These are phyloP conservation scores for Phylloboletellus chloephorus DNA, from an alignment of 1,284 basidiomycete species.

Conservation along the genomic window DNA sequence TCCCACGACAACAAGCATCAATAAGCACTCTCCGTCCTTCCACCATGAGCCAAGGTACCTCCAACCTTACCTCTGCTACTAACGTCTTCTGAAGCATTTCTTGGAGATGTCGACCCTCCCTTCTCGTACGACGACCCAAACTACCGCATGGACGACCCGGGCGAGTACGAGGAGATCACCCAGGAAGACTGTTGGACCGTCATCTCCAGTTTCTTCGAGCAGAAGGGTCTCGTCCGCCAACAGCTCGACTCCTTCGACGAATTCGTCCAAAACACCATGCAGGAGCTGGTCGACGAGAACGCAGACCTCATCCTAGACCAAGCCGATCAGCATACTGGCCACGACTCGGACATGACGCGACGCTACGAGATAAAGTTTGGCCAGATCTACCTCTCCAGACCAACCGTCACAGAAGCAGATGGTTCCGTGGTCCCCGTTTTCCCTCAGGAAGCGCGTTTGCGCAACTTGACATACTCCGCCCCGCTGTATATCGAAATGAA, in stretches of 20 bases:
- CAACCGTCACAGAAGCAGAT: constrained; percentile 94
- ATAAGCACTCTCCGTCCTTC: constrained; percentile 19
- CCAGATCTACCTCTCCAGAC: constrained; percentile 94
- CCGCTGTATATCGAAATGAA: constrained; percentile 96
- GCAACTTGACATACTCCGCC: constrained; percentile 94
- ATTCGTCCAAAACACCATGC: constrained; percentile 99
- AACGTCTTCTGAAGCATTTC: constrained; percentile 25
- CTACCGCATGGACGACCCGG: constrained; percentile 56
- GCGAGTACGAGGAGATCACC: constrained; percentile 73
- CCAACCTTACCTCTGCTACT: constrained; percentile 20
- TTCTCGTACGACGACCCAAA: constrained; percentile 54
- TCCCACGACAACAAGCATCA: constrained; percentile 20
- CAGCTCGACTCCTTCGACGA: constrained; percentile 99
- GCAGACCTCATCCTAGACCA: constrained; percentile 93
- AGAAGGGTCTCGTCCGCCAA: constrained; percentile 96
- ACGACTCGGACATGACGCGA: constrained; percentile 74
- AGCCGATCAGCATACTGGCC: constrained; percentile 90
- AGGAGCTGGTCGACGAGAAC: constrained; percentile 97
- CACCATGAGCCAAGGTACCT: constrained; percentile 42
- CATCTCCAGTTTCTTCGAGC: constrained; percentile 94
- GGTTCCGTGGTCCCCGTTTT: constrained; percentile 91
- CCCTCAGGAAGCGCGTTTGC: constrained; percentile 94
- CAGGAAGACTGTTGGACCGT: constrained; percentile 96
- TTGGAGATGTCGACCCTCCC: constrained; percentile 41
- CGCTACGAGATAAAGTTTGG: constrained; percentile 98